Base-by-base conservation (phyloP, 805 yeast genomes). In the Saturnispora mendoncae region DNA sequence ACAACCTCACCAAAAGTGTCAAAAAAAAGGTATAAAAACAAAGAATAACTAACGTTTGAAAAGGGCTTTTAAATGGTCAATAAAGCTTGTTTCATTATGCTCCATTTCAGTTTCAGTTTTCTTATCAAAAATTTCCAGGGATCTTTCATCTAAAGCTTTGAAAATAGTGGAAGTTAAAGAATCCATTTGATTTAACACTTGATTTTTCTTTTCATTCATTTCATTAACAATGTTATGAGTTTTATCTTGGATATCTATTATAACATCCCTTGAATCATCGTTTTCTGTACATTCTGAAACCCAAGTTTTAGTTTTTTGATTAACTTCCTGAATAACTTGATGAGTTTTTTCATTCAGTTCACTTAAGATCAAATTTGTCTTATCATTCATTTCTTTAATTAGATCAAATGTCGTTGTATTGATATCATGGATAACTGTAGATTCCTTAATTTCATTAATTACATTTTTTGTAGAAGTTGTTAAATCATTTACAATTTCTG, bases 341-440 rank as follows among this genome's bases (percentile, higher is more conserved):
- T 41, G 15, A 4, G 45, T 38, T 25, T 25, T 40, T 5, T 14
- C 17, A 25, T 41, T 42, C 10, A 46, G 26, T 18, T 46, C 31
- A 21, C 29, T 12, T 15, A 46, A 20, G 20, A 40, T 31, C 2
- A 13, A 27, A 17, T 31, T 31, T 9, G 56, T 51, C 14, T 44
- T 41, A 13, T 38, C 45, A 31, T 51, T 48, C 36, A 57, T 54
- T 39, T 58, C 60, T 10, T 42, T 48, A 5, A 58, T 14, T 15
- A 54, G 53, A 18, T 41, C 46, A 19, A 46, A 42, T 2, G 64
- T 57, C 29, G 45, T 46, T 3, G 33, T 38, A 35, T 46, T 50
- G 4, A 54, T 42, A 14, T 54, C 55, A 18, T 47, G 45, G n/a
- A 53, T 27, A 15, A 51, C 54, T 3, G 20, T 30, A 17, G 45